phyloP scores from a whole-genome alignment of 768 basidiomycete species.

The Tricholoma furcatifolium region DNA sequence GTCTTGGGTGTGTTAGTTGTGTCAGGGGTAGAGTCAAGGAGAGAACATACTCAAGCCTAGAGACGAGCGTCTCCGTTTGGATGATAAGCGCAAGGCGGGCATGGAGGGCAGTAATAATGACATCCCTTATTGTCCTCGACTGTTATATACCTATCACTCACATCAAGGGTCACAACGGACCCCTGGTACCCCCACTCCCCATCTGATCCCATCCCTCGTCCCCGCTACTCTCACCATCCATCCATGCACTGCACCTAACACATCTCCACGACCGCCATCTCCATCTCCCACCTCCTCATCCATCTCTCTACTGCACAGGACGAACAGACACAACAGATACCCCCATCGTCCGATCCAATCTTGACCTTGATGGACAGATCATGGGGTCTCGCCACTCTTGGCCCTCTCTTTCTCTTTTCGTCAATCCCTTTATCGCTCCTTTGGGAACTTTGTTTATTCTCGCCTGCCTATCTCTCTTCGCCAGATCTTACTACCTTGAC shows the following conservation, averaged over 20 bases:
- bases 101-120: constrained; percentile 8
- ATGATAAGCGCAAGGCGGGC: constrained; percentile 19
- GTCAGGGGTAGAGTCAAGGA: not conserved
- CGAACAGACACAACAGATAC: not conserved
- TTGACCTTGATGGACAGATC: not conserved
- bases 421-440: constrained; percentile 14
- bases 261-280: not conserved
- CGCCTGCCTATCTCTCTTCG: not conserved
- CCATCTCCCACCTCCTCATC: too few species aligned
- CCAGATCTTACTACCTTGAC: too few species aligned
- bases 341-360: too few species aligned
- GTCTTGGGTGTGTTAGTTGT: not conserved
- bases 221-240: not conserved
- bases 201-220: not conserved
- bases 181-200: constrained; percentile 9
- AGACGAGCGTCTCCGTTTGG: constrained; percentile 16
- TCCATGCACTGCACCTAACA: not conserved
- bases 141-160: constrained; percentile 10
- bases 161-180: constrained; percentile 10
- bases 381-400: not conserved
- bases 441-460: constrained; percentile 18
- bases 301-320: not conserved
- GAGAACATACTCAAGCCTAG: constrained; percentile 12
- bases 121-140: constrained; percentile 18
- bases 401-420: constrained; percentile 15